Conservation (phyloP, 345 rosid species). For the Arabidopsis thaliana region TAIR10.1 NC_003075.7:8990001-8990500, state of each 20-base stretch:
- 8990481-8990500: constrained; percentile 55
- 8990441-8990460: constrained; percentile 50
- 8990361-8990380: constrained; percentile 40
- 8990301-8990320: constrained; percentile 49
- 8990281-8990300: constrained; percentile 67
- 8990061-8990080: constrained; percentile 59
- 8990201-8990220: constrained; percentile 58
- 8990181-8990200: constrained; percentile 53
- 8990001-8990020: constrained; percentile 59
- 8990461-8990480: constrained; percentile 65
- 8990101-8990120: constrained; percentile 55
- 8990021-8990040: constrained; percentile 73
- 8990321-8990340: constrained; percentile 54
- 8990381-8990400: constrained; percentile 40
- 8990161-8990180: constrained; percentile 58
- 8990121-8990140: constrained; percentile 81
- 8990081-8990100: constrained; percentile 57
- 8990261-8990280: constrained; percentile 89
- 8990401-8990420: constrained; percentile 48
- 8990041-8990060: constrained; percentile 66
- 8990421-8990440: constrained; percentile 55
- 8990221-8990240: constrained; percentile 66
- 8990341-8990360: constrained; percentile 47
- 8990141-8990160: constrained; percentile 58
- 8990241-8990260: constrained; percentile 80